Percentiles rank a stretch among this genome's conserved stretches.
Conservation (phyloP, 495 filamentous ascomycete genomes). For the Lophium mytilinum region DNA sequence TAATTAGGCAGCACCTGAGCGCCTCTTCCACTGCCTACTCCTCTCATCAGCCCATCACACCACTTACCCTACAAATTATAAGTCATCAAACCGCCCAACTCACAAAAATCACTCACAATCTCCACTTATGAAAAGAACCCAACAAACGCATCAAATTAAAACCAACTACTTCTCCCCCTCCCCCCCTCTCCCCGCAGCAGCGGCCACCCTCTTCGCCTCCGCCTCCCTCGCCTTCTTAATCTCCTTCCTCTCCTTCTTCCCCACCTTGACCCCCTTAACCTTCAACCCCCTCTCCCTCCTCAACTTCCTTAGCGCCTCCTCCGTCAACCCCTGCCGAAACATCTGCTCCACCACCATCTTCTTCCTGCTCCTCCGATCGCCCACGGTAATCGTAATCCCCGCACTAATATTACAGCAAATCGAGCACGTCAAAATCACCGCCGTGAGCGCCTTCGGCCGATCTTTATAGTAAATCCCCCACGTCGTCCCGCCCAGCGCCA, state of each 20-base stretch:
- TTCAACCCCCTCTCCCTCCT: slow-evolving; percentile 12
- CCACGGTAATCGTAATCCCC: slow-evolving; percentile 63
- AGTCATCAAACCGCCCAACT: not conserved
- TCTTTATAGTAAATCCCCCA: slow-evolving; percentile 58
- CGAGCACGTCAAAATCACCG: slow-evolving; percentile 67
- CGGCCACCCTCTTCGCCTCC: not conserved
- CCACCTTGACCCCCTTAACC: slow-evolving; percentile 2
- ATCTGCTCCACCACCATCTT: slow-evolving; percentile 71
- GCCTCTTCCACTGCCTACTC: no score
- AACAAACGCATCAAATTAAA: not conserved
- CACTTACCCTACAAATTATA: no score
- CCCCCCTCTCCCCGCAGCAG: not conserved
- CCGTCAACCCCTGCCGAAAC: slow-evolving; percentile 61
- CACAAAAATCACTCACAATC: not conserved
- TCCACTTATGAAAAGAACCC: not conserved
- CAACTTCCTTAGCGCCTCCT: slow-evolving; percentile 61
- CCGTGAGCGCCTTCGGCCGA: slow-evolving; percentile 62
- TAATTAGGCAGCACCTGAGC: no score
- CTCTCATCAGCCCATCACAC: no score
- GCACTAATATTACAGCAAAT: slow-evolving; percentile 65
- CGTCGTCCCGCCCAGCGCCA: slow-evolving; percentile 65
- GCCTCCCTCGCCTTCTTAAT: not conserved
- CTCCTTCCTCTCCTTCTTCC: not conserved
- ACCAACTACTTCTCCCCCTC: not conserved
- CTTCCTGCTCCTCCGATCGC: slow-evolving; percentile 64